A percentile compares a stretch with the other conserved stretches of the same genome.
These are phyloP conservation scores for Citropsis articulata DNA, from an alignment of 345 rosid genomes.

Conservation along the genomic window DNA sequence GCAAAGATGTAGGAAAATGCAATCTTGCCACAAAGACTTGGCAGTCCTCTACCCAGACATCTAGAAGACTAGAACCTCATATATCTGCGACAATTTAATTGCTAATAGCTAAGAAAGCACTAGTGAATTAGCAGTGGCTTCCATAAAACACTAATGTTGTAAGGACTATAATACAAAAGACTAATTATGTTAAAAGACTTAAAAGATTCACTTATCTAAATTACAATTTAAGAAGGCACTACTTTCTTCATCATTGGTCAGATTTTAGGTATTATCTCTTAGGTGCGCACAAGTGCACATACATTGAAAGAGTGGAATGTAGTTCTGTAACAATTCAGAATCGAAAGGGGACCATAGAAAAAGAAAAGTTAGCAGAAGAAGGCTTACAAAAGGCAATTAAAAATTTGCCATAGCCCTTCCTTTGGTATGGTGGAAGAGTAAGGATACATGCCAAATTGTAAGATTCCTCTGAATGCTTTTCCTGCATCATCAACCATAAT, in stretches of 20 bases:
- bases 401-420: conserved; percentile 98
- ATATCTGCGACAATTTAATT: not conserved
- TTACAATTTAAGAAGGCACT: not conserved
- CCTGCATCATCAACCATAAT: conserved; percentile 47
- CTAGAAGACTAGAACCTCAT: not conserved
- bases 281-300: not conserved
- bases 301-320: not conserved
- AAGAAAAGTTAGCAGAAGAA: not conserved
- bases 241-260: not conserved
- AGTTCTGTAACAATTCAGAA: not conserved
- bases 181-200: not conserved
- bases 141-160: not conserved
- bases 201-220: not conserved
- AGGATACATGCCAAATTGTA: conserved; percentile 97
- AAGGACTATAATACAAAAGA: not conserved
- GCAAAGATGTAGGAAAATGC: not conserved
- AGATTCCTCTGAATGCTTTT: conserved; percentile 96
- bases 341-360: not conserved
- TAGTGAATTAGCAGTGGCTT: not conserved
- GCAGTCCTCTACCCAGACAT: not conserved
- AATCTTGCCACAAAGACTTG: not conserved
- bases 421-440: conserved; percentile 96
- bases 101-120: not conserved
- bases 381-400: conserved; percentile 93
- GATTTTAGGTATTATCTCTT: not conserved